Evolutionary conservation across 176 grass and related monocot species (phyloP).

Genomic region (Coix lacrymajobi): DNA sequence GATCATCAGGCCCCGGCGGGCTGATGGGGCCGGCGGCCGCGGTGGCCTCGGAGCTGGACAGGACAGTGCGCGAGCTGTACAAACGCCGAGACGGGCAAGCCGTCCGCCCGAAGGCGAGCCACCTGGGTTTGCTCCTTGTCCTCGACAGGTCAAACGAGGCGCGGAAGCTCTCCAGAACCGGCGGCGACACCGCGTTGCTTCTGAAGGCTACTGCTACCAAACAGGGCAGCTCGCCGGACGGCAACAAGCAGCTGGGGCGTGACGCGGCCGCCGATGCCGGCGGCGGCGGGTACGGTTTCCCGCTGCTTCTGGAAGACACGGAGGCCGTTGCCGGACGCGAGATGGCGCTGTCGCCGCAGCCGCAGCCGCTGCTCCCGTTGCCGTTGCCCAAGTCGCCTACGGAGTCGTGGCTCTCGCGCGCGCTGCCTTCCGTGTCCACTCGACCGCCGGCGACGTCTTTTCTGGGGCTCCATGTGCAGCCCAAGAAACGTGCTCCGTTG

Average conservation of each 20-base stretch:
- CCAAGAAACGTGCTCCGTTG: conserved; percentile 41
- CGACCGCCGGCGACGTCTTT: conserved; percentile 46
- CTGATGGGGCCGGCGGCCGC: neutral
- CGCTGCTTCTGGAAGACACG: conserved; percentile 24
- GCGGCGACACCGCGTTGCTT: neutral
- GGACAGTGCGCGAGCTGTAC: conserved; percentile 25
- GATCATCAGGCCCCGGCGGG: neutral
- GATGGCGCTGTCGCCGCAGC: conserved; percentile 1
- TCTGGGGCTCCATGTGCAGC: conserved; percentile 66
- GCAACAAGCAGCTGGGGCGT: neutral
- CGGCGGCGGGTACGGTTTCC: neutral
- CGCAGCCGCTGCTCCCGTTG: conserved; percentile 32
- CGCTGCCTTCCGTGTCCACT: conserved; percentile 61
- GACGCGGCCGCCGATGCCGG: neutral
- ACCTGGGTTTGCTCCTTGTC: conserved; percentile 33
- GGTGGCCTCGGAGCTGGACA: conserved; percentile 38
- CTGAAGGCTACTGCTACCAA: neutral
- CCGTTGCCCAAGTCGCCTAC: conserved; percentile 67
- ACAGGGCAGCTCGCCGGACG: neutral
- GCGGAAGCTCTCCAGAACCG: neutral
- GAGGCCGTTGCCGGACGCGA: neutral
- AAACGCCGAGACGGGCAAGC: neutral
- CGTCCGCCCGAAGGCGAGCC: conserved; percentile 23
- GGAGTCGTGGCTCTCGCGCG: conserved; percentile 83
- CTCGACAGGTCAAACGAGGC: conserved; percentile 30